Evolutionary conservation across 2,329 filamentous ascomycete genomes (phyloP).

Genomic region (Daldinia eschscholtzii): DNA sequence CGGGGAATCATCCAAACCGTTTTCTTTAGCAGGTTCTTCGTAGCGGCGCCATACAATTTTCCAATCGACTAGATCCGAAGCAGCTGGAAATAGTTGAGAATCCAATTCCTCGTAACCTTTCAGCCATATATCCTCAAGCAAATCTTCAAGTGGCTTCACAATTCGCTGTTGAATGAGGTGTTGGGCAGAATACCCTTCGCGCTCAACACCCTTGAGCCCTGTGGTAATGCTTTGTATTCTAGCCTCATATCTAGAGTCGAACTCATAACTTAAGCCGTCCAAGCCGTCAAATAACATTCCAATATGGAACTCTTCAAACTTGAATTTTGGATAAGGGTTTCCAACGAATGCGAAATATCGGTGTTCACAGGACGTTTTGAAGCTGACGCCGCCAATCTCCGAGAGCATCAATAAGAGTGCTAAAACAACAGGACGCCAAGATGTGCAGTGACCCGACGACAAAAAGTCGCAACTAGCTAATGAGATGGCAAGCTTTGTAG

Average conservation of each 20-base stretch:
- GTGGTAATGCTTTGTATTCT: not conserved
- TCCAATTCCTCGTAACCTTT: not conserved
- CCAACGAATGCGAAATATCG: too few relatives aligned
- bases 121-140: not conserved
- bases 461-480: not conserved
- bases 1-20: not conserved
- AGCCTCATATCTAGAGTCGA: too few relatives aligned
- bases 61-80: not conserved
- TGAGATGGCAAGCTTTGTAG: not conserved
- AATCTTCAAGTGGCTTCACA: not conserved
- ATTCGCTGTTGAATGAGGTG: not conserved
- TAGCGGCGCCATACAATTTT: not conserved
- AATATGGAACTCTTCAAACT: too few relatives aligned
- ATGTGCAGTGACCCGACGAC: not conserved
- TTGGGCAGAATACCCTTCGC: not conserved
- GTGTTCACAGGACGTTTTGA: too few relatives aligned
- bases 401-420: not conserved
- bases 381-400: not conserved
- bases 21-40: not conserved
- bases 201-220: not conserved
- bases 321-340: not conserved
- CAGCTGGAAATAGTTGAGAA: not conserved
- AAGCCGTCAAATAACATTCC: too few relatives aligned
- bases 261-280: too few relatives aligned
- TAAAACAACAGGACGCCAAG: not conserved